Evolutionary conservation across 1,139 yeast species (phyloP), one percentile per base, ranked within the genome.

Genomic region (Yamadazyma membranifaciens): DNA sequence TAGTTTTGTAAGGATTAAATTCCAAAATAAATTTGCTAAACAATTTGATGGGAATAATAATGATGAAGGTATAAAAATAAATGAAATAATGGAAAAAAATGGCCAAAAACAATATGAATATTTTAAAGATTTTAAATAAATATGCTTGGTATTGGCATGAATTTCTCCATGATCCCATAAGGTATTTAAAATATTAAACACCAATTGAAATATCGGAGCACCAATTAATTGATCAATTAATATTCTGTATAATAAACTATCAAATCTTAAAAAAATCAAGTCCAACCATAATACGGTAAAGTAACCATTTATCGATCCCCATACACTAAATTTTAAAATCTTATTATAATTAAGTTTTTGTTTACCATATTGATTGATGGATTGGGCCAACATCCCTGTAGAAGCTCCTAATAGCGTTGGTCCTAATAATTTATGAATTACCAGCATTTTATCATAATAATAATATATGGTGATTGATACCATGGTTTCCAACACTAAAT

Each of bases 301-400:
- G 22, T 69, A 54, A 1, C 86, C 87, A 54, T 80, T 80, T 36
- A 81, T 62, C 12, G 67, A 56, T n/a, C 87, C 87, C 86, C 86
- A 81, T 1, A 73, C 55, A 45, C 70, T 54, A 50, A 81, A 81
- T 50, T 81, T 80, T 40, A 65, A 39, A 24, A 79, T 64, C 38
- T 68, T 66, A 41, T 62, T 65, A 13, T 67, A 50, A 40, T 67
- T 67, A 43, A 69, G 68, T 34, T 69, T 65, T 42, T 65, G 65
- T 49, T 67, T 69, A 33, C 59, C 59, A 40, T 67, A 67, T 52
- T 80, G 85, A 44, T 72, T 76, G 20, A 78, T 53, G 0, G 83
- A 69, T 54, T 81, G 86, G 1, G 84, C 85, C 45, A 80, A 56
- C 10, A 78, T 74, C 0, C 83, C 80, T 0, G 83, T 73, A 2